Base-by-base conservation (phyloP, 352 stramenopile species). In the Phytophthora uliginosa region DNA sequence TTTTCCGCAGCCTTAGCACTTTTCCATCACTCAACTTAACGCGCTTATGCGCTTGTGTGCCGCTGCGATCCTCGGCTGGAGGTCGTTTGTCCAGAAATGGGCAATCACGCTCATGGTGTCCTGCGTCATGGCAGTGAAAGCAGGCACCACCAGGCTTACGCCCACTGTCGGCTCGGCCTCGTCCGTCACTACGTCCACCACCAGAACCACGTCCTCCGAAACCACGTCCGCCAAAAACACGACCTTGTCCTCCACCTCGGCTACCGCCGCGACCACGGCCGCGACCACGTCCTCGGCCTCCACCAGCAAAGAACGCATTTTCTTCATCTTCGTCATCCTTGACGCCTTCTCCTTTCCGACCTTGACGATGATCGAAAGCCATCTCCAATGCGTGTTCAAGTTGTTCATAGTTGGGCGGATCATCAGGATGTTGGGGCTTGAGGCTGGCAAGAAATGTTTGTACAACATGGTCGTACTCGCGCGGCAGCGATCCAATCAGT, bases 321-420 rank as follows among this genome's bases (percentile, higher is more conserved):
- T 67, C 33, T 59, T 67, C 60, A 28, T 67, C 60, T 12, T 24
- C 6, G 13, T 38, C 18, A n/a, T 15, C 18, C 54, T 48, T 53
- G 15, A 6, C 15, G 9, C 17, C 50, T 24, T 51, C 36, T 22
- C 34, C 15, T 33, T 63, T 60, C 4, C 42, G 24, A 17, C 34
- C 36, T 68, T 68, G 50, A 2, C 51, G 33, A 26, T 34, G 61
- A 12, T 68, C 51, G 20, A 12, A 61, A 15, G 61, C 61, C 24
- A 51, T 55, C 24, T 68, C 50, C 22, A 68, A 12, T 42, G 61
- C 61, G 2, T 26, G 61, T 31, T 61, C 61, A 26, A 60, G 31
- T 24, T 61, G 22, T 17, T 68, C 61, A 54, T 61, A 60, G 38
- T 60, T 68, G 4, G 61, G 61, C 4, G 50, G 50, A 17, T 68